Evolutionary conservation across 352 stramenopile genomes (phyloP).

Genomic region (Globisporangium lucens): DNA sequence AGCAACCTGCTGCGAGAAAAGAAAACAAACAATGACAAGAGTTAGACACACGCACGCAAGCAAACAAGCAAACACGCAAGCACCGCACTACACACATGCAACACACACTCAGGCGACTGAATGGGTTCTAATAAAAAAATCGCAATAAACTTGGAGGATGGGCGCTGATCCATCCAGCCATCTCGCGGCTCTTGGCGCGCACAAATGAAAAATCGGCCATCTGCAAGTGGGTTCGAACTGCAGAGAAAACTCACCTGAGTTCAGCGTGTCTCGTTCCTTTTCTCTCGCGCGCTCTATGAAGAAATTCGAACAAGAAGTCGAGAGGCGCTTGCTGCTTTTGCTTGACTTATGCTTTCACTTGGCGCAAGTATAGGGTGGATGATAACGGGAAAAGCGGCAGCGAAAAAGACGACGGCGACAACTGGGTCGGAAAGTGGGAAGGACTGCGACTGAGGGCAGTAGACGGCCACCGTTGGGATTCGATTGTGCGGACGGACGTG

Average conservation of each 20-base stretch:
- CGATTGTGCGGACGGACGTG: not conserved
- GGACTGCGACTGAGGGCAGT: slow-evolving; percentile 4
- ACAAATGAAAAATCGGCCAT: slow-evolving; percentile 12
- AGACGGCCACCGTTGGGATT: slow-evolving; percentile 2
- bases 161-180: not conserved
- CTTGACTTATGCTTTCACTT: slow-evolving; percentile 8
- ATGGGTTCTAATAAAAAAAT: slow-evolving; percentile 8
- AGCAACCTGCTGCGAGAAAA: slow-evolving; percentile 2
- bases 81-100: not conserved
- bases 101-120: not conserved
- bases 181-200: slow-evolving; percentile 10
- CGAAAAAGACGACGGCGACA: not conserved
- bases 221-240: slow-evolving; percentile 9
- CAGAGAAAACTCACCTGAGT: slow-evolving; percentile 4
- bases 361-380: not conserved
- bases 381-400: too few species aligned
- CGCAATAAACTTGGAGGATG: not conserved
- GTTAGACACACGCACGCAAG: not conserved
- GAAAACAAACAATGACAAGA: not conserved
- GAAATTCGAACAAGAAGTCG: slow-evolving; percentile 2
- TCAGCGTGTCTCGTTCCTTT: not conserved
- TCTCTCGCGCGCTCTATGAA: not conserved
- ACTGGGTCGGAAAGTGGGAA: not conserved
- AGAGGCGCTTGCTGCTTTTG: not conserved
- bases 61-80: not conserved